Base-by-base conservation (phyloP, 2,329 filamentous ascomycete genomes). In the Hymenoscyphus fructigenus region DNA sequence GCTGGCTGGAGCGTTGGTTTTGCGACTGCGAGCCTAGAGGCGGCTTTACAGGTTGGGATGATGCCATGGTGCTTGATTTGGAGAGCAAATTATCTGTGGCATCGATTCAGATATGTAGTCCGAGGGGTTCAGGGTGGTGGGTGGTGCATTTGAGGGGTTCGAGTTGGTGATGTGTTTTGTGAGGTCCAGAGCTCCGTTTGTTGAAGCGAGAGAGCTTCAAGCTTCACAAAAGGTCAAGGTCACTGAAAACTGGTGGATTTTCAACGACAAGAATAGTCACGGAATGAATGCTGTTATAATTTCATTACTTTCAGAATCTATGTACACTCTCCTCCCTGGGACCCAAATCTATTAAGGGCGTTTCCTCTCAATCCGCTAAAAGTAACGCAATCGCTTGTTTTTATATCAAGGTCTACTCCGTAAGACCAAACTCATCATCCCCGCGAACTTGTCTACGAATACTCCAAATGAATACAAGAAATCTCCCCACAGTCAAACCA, bases 1-100 rank as follows among this genome's bases (percentile, higher is more conserved):
- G 77, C 69, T 83, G 78, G 6, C 67, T 65, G 57, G 66, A 64
- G 63, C 72, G 71, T 60, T 70, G 70, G 53, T 64, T 56, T 65
- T 71, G 70, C 17, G 73, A 61, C 26, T 66, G 53, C 57, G 55
- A 66, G 55, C 65, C 61, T 23, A 71, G 59, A 17, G 73, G 68
- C 34, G 70, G 67, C 62, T 75, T 75, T 41, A 68, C 65, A 20
- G 71, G 71, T 64, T 75, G 73, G 32, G 73, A 74, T 44, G 74
- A 74, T 67, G 74, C 71, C 75, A 76, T 76, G 62, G 23, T 71
- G 59, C 28, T 64, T 66, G 47, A 29, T 57, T 59, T 47, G 26
- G 60, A 56, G 60, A 62, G 55, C 57, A 29, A 56, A 47, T 57
- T 36, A 44, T 64, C 63, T 61, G 60, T 69, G 66, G 59, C 58